These are phyloP conservation scores for Trichoderma sp. DNA, from an alignment of 2,329 filamentous ascomycete species.

Conservation along the genomic window DNA sequence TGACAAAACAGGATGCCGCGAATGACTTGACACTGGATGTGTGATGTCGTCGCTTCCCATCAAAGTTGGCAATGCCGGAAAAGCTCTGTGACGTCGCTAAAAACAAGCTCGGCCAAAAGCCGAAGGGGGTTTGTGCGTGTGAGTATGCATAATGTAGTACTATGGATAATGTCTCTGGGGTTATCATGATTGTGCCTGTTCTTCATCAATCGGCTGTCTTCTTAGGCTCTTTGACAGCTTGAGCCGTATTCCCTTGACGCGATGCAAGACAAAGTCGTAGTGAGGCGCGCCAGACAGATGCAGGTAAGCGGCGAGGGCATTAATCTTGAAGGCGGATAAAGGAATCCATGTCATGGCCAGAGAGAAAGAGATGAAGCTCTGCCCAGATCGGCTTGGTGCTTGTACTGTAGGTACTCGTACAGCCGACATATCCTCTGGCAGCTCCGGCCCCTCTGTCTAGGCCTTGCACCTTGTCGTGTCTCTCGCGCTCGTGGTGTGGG, in stretches of 20 bases:
- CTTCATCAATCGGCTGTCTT: neutral
- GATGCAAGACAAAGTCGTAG: neutral
- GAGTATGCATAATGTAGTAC: neutral
- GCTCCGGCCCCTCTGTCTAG: neutral
- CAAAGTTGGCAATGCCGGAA: conserved; percentile 1
- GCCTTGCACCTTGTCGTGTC: conserved; percentile 2
- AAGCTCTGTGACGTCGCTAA: conserved; percentile 15
- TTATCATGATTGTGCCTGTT: neutral
- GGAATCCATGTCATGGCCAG: neutral
- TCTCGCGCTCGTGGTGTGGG: conserved; percentile 4
- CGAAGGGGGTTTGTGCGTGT: conserved; percentile 3
- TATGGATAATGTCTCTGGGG: neutral
- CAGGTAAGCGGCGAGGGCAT: neutral
- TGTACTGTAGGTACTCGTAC: neutral
- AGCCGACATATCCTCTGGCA: neutral
- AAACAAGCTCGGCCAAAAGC: conserved; percentile 19
- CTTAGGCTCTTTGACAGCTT: neutral
- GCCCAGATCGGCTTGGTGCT: conserved; percentile 12
- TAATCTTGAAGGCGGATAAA: conserved; percentile 1
- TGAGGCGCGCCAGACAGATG: conserved; percentile 2
- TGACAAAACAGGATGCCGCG: neutral
- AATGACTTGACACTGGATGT: neutral
- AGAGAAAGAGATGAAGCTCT: conserved; percentile 4
- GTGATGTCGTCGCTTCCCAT: neutral
- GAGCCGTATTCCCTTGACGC: neutral